These are phyloP conservation scores for Coemansia sp. DNA, from an alignment of 192 early-diverging fungal species.

Conservation along the genomic window DNA sequence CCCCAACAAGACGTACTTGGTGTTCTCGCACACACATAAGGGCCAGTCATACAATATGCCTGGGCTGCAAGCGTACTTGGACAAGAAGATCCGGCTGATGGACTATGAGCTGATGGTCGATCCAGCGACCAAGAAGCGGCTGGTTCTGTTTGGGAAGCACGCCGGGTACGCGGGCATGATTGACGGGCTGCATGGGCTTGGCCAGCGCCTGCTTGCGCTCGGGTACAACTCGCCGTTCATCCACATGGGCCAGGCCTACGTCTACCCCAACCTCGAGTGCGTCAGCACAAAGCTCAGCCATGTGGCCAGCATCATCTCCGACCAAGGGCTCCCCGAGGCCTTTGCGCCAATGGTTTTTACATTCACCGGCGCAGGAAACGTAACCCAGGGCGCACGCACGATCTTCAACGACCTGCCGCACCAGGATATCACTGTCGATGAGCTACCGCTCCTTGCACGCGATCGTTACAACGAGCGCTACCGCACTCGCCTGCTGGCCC, in stretches of 20 bases:
- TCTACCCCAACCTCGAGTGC: constrained; percentile 65
- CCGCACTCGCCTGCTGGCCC: constrained; percentile 54
- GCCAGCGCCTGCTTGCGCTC: constrained; percentile 82
- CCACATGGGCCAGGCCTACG: constrained; percentile 73
- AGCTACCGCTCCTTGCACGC: constrained; percentile 59
- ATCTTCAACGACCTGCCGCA: constrained; percentile 91
- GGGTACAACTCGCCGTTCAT: constrained; percentile 96
- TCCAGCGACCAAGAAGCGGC: constrained; percentile 62
- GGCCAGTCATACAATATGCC: constrained; percentile 94
- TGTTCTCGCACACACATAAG: constrained; percentile 98
- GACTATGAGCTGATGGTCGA: constrained; percentile 96
- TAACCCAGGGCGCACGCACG: constrained; percentile 84
- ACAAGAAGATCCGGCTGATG: constrained; percentile 88
- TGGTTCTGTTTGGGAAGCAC: constrained; percentile 90
- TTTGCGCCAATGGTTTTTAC: constrained; percentile 90
- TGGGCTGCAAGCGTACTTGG: constrained; percentile 81
- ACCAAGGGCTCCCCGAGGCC: constrained; percentile 82
- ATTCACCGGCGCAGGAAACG: constrained; percentile 91
- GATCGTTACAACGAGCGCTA: constrained; percentile 69
- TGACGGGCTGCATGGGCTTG: constrained; percentile 88
- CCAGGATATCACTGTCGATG: constrained; percentile 77
- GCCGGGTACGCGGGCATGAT: constrained; percentile 97
- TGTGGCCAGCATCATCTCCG: constrained; percentile 78
- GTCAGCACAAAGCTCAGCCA: constrained; percentile 61
- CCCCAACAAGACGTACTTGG: constrained; percentile 86